These are phyloP conservation scores for Exophiala dermatitidis DNA, from an alignment of 2,329 filamentous ascomycete species.

Conservation along the genomic window DNA sequence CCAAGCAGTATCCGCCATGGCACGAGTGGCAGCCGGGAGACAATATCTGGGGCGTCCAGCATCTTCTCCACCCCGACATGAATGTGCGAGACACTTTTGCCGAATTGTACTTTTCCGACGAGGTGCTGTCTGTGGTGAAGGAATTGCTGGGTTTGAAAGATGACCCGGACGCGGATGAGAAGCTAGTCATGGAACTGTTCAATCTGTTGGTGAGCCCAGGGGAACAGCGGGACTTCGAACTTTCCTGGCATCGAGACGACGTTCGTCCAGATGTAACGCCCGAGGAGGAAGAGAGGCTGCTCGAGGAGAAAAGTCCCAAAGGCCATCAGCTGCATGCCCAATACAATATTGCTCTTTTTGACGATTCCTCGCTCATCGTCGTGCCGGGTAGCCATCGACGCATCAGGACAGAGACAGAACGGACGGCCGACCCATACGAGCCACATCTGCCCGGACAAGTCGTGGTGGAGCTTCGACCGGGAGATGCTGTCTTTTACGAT, in stretches of 20 bases:
- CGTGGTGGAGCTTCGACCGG: conserved; percentile 59
- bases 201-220: conserved; percentile 72
- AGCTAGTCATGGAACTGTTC: conserved; percentile 78
- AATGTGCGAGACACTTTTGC: conserved; percentile 54
- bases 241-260: conserved; percentile 83
- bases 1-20: conserved; percentile 90
- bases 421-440: conserved; percentile 60
- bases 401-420: conserved; percentile 62
- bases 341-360: conserved; percentile 77
- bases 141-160: conserved; percentile 50
- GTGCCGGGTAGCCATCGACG: conserved; percentile 70
- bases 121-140: conserved; percentile 56
- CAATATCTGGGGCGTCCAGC: conserved; percentile 86
- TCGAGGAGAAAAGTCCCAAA: conserved; percentile 44
- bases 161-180: conserved; percentile 43
- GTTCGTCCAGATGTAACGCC: conserved; percentile 58
- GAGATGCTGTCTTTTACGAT: conserved; percentile 81
- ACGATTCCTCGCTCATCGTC: conserved; percentile 66
- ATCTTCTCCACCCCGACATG: conserved; percentile 68
- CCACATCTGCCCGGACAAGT: conserved; percentile 55
- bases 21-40: conserved; percentile 46
- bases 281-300: conserved; percentile 58
- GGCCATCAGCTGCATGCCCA: conserved; percentile 65
- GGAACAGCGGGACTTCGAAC: conserved; percentile 56
- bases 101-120: conserved; percentile 62